These are phyloP conservation scores for Pueraria montana DNA, from an alignment of 306 rosid genomes.

Conservation along the genomic window DNA sequence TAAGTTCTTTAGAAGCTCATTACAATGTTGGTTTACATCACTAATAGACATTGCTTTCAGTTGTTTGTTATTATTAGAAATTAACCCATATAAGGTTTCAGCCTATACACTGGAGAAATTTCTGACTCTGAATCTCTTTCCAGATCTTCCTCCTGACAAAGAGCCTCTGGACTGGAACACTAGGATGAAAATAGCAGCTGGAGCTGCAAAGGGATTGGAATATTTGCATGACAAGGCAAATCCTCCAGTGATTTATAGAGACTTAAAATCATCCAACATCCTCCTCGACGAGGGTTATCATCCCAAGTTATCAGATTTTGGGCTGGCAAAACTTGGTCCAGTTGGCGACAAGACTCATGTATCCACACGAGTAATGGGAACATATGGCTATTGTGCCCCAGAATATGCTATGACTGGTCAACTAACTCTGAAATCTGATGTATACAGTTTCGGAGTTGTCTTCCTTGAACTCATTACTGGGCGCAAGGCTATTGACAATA, in stretches of 20 bases:
- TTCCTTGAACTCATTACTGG: constrained; percentile 96
- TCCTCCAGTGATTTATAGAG: constrained; percentile 97
- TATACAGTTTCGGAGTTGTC: constrained; percentile 95
- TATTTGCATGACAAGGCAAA: constrained; percentile 93
- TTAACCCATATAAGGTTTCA: neutral
- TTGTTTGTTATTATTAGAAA: constrained; percentile 26
- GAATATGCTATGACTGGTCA: constrained; percentile 99
- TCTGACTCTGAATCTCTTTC: constrained; percentile 46
- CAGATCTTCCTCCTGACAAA: constrained; percentile 83
- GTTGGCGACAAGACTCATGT: constrained; percentile 98
- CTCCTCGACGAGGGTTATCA: constrained; percentile 91
- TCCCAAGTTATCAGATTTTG: constrained; percentile 95
- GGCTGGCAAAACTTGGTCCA: constrained; percentile 96
- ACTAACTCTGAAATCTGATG: constrained; percentile 90
- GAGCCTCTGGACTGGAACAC: constrained; percentile 96
- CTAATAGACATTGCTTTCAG: constrained; percentile 26
- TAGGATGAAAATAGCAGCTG: constrained; percentile 98
- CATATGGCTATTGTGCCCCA: constrained; percentile 96
- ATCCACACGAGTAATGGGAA: constrained; percentile 97
- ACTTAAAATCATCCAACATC: constrained; percentile 93
- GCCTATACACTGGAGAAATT: constrained; percentile 16
- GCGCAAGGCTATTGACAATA: constrained; percentile 91
- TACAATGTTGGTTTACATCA: neutral
- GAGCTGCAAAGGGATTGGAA: constrained; percentile 98
- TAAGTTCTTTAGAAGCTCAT: constrained; percentile 11